Percentiles rank a stretch among this genome's conserved stretches.
Evolutionary conservation across 2,329 filamentous ascomycete genomes (phyloP).

Genomic region (Endoconidiophora laricicola): DNA sequence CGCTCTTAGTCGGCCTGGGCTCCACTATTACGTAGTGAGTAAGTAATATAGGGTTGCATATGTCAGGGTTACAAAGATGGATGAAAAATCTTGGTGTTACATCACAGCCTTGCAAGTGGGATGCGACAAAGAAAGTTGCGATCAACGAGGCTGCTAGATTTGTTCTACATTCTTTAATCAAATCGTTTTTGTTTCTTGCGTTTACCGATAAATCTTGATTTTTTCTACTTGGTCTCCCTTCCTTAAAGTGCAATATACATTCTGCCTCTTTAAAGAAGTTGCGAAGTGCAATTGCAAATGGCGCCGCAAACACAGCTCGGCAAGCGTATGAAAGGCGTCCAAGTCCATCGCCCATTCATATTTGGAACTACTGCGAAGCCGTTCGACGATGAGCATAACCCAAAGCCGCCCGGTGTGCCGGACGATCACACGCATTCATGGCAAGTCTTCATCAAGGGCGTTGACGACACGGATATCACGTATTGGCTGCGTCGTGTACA

Average conservation of each 20-base stretch:
- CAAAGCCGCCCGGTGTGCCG: constrained; percentile 59
- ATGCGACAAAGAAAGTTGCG: no score
- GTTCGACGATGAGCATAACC: constrained; percentile 62
- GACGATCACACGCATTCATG: constrained; percentile 92
- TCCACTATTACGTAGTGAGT: no score
- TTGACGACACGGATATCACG: constrained; percentile 78
- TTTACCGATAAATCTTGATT: background rate
- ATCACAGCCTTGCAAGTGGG: background rate
- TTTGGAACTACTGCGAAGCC: constrained; percentile 67
- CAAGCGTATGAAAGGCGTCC: constrained; percentile 48
- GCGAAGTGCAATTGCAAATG: constrained; percentile 25
- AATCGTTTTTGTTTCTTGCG: background rate
- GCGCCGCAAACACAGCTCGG: constrained; percentile 40
- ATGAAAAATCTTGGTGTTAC: no score
- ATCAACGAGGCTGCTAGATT: no score
- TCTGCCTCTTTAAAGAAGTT: background rate
- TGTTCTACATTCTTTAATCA: background rate
- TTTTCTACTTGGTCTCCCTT: background rate
- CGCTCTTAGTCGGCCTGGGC: no score
- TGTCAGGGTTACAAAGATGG: no score
- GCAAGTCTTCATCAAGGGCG: constrained; percentile 82
- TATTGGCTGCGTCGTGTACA: constrained; percentile 96
- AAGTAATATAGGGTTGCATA: no score
- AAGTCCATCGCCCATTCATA: constrained; percentile 49
- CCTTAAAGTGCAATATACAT: background rate